Base-by-base conservation (phyloP, 371 early-diverging fungal species). In the Paraphysoderma sedebokerense region DNA sequence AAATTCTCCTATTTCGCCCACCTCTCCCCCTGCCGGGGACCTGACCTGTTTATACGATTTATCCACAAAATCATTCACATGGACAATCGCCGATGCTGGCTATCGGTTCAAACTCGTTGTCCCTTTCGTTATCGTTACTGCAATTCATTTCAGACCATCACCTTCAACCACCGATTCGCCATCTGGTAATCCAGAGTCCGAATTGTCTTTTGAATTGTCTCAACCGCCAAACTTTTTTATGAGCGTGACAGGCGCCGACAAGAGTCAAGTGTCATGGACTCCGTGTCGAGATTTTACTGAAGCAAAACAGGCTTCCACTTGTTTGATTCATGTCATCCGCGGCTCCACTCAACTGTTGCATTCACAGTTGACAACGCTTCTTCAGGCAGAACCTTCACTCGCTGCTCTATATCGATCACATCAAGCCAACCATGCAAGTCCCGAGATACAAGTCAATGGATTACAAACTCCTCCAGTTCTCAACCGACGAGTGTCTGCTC, bases 221-320 rank as follows among this genome's bases (percentile, higher is more conserved):
- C 70, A 73, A 55, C 59, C 68, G 3, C 81, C 84, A 24, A 57
- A 65, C 28, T 77, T 77, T 60, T 80, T 63, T 60, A 75, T 79
- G 75, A 68, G 76, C 47, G 39, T 61, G 52, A 48, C 69, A 47
- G 31, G 30, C 2, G 5, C 59, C 60, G 4, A 54, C 38, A 38
- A 50, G 44, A 56, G 58, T 34, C 54, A 19, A n/a, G 24, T 6
- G 27, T 9, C 59, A 19, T 81, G 81, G 79, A 63, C 71, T 11
- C 74, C 72, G 50, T 80, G 82, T 59, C 70, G 72, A 24, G 85
- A 84, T 52, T 84, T 84, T 48, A 83, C 82, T 11, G 82, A 81
- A 51, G 66, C 66, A 46, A 70, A 67, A 50, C 81, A 81, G 63
- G 82, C 81, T 22, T 28, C 28, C 12, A 24, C 28, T 7, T 32